phyloP scores from a whole-genome alignment of 352 stramenopile genomes.

The Pythium utonaiense region DNA sequence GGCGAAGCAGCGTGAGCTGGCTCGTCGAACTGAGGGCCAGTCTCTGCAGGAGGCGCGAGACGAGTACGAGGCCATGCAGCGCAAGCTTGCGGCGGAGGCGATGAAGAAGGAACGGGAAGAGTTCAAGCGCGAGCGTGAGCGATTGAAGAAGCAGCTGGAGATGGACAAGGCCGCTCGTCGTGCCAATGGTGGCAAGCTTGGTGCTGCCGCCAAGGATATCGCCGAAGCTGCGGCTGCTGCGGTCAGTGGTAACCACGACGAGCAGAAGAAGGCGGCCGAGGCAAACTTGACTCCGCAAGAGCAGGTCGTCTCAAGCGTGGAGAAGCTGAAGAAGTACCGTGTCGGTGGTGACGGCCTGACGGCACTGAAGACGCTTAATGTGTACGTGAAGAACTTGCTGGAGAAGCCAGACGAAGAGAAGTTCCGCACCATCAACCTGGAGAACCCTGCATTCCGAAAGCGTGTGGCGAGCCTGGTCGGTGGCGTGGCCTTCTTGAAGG shows the following conservation, averaged over 20 bases:
- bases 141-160: conserved; percentile 85
- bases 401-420: conserved; percentile 88
- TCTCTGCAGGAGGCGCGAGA: conserved; percentile 73
- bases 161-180: conserved; percentile 90
- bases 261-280: conserved; percentile 35
- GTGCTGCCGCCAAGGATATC: conserved; percentile 62
- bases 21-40: conserved; percentile 68
- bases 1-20: conserved; percentile 54
- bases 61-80: conserved; percentile 80
- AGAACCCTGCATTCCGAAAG: conserved; percentile 89
- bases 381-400: conserved; percentile 87
- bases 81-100: conserved; percentile 74
- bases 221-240: conserved; percentile 5
- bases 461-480: conserved; percentile 82
- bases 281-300: conserved; percentile 52
- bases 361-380: conserved; percentile 78
- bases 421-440: conserved; percentile 89
- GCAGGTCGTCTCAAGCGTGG: conserved; percentile 66
- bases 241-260: not conserved
- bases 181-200: conserved; percentile 76
- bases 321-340: conserved; percentile 83
- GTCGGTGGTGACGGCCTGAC: conserved; percentile 79
- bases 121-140: conserved; percentile 85
- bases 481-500: conserved; percentile 82
- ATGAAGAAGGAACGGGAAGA: conserved; percentile 89